phyloP scores from a whole-genome alignment of 2,329 filamentous ascomycete genomes.

The Ceratocystis variospora region DNA sequence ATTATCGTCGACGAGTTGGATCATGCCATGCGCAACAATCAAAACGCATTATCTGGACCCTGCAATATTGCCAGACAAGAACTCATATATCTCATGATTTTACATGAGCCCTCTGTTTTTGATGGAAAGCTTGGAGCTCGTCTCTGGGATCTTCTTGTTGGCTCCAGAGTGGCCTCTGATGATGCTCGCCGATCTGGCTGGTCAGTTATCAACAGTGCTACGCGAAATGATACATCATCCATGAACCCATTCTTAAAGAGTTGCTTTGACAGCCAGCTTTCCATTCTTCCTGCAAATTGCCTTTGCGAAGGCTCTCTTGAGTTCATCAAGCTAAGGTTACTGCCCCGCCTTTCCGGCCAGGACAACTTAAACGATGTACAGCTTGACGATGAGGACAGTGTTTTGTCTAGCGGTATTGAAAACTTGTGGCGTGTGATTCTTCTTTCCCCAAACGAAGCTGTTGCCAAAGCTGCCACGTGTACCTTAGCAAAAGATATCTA shows the following conservation, averaged over 20 bases:
- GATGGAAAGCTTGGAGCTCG: conserved; percentile 44
- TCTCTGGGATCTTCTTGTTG: conserved; percentile 63
- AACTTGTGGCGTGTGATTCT: conserved; percentile 76
- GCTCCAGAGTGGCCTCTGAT: conserved; percentile 43
- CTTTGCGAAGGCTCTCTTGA: conserved; percentile 50
- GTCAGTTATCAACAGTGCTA: conserved; percentile 45
- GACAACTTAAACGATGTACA: conserved; percentile 32
- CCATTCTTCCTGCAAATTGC: conserved; percentile 40
- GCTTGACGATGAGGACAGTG: conserved; percentile 38
- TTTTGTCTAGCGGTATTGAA: conserved; percentile 45
- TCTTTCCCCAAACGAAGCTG: conserved; percentile 47
- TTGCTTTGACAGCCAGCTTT: conserved; percentile 44
- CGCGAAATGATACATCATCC: conserved; percentile 27
- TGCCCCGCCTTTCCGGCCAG: conserved; percentile 29
- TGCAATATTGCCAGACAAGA: conserved; percentile 42
- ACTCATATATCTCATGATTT: conserved; percentile 44
- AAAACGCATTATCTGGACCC: conserved; percentile 31
- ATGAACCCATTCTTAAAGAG: conserved; percentile 42
- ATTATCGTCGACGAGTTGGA: conserved; percentile 54
- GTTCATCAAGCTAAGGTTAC: conserved; percentile 43
- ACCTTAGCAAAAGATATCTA: conserved; percentile 61
- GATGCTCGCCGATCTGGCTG: conserved; percentile 55
- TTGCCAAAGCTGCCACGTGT: conserved; percentile 54
- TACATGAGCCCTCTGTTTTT: conserved; percentile 47
- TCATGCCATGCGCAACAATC: conserved; percentile 34